A percentile compares a stretch with the other conserved stretches of the same genome.
Conservation (phyloP, 768 basidiomycete genomes). For the Trametes meyenii region DNA sequence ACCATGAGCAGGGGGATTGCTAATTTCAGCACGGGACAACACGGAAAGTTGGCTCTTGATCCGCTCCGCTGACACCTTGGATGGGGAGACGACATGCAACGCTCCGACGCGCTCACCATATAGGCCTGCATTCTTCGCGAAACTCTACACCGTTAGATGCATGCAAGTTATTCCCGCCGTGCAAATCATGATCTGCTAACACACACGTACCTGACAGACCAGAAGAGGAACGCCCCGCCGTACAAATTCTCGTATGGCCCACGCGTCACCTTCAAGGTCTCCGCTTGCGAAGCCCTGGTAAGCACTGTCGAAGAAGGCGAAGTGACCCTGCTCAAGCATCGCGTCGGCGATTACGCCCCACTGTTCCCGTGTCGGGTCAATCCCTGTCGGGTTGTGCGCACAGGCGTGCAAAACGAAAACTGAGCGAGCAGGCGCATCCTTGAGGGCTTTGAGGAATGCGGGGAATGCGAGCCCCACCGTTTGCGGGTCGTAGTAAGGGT, state of each 20-base stretch:
- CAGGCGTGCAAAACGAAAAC: constrained; percentile 92
- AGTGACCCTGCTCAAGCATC: constrained; percentile 75
- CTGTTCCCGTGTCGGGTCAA: constrained; percentile 88
- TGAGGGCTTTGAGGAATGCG: constrained; percentile 63
- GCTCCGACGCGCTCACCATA: constrained; percentile 96
- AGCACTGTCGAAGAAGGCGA: constrained; percentile 92
- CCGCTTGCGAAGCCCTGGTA: constrained; percentile 98
- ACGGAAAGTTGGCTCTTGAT: constrained; percentile 91
- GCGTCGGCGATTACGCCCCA: constrained; percentile 79
- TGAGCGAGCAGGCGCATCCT: constrained; percentile 70
- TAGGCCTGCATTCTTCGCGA: constrained; percentile 95
- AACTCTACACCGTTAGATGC: too few species aligned
- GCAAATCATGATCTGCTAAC: neutral
- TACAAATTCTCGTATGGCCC: constrained; percentile 89
- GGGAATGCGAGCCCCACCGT: constrained; percentile 85
- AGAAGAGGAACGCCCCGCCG: constrained; percentile 72
- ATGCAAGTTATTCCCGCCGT: too few species aligned
- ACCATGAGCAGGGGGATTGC: constrained; percentile 90
- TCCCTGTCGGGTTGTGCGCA: constrained; percentile 96
- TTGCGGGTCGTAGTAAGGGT: constrained; percentile 90
- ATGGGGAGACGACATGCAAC: constrained; percentile 76
- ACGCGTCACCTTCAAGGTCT: constrained; percentile 87
- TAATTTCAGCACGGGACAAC: constrained; percentile 91
- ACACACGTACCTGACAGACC: constrained; percentile 73
- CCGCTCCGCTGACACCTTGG: constrained; percentile 65